These are phyloP conservation scores for Nannochloris sp. DNA, from an alignment of 139 green algal genomes.

Conservation along the genomic window DNA sequence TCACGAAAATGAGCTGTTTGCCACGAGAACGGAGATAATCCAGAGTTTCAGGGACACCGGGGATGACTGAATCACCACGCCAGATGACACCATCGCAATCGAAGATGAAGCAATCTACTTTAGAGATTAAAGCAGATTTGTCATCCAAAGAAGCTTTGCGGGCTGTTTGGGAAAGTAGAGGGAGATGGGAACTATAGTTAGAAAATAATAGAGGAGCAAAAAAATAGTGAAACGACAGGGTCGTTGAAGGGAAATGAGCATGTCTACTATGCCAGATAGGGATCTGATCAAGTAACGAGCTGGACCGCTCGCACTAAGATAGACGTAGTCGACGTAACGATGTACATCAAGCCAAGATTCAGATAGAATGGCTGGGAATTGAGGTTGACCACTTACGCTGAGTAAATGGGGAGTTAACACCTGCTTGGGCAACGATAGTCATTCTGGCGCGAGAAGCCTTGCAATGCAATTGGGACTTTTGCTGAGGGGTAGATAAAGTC, in stretches of 20 bases:
- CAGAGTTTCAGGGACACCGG: conserved; percentile 94
- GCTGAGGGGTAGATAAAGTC: no score
- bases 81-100: conserved; percentile 99
- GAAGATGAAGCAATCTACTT: conserved; percentile 97
- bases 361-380: background rate
- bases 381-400: background rate
- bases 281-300: no score
- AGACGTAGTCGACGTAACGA: no score
- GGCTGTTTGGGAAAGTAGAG: conserved; percentile 11
- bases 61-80: conserved; percentile 93
- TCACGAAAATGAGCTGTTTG: conserved; percentile 98
- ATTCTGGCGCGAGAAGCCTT: background rate
- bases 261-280: no score
- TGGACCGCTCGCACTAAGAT: no score
- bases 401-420: background rate
- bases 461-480: no score
- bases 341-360: no score
- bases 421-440: background rate
- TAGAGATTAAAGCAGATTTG: conserved; percentile 74
- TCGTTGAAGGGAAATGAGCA: no score
- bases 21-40: conserved; percentile 81
- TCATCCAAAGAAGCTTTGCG: conserved; percentile 50
- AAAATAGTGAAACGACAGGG: no score
- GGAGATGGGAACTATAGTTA: background rate
- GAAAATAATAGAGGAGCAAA: no score